Evolutionary conservation across 768 basidiomycete species (phyloP), one percentile per base, ranked within the genome.

Genomic region (Russula earlei): DNA sequence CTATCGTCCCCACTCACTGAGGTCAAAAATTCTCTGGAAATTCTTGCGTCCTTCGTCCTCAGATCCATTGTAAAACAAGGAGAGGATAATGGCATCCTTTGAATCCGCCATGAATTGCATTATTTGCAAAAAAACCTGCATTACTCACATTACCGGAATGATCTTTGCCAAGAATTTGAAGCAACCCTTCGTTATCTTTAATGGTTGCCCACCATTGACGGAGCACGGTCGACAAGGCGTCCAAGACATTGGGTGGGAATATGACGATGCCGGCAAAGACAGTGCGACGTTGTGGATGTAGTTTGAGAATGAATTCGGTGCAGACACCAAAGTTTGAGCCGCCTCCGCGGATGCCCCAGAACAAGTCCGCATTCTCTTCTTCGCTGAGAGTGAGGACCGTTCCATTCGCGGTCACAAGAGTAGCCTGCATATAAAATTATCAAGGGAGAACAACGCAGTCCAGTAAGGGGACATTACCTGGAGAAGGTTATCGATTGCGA

Each of bases 31-130:
- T 17, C 60, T 43, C 63, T 77, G 75, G 64, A 68, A 80, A n/a
- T 65, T 67, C 22, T 66, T 63, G 31, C 74, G 67, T 36, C 77
- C 80, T 59, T 80, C 78, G 1, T 64, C 69, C 56, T 76, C 77
- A 0, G 75, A 67, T 0, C 79, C 79, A 59, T 81, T 79, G 62
- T 74, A 79, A 60, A 80, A 80, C 5, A 74, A 33, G 14, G 66
- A 48, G 0, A 70, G 46, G 0, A 70, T 64, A 34, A 77, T 60
- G 19, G 64, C 56, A 4, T 77, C 75, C 78, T 80, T 50, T 17
- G n/a, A 31, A 50, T 19, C 37, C 29, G 5, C 22, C 14, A 49
- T 44, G 22, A 56, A 22, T 25, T 24, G 29, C 9, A 1, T 17
- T 24, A 7, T 5, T 1, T 7, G 5, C 14, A 1, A 34, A 10